A percentile compares a stretch with the other conserved stretches of the same genome.
These are phyloP conservation scores for Rehmannia glutinosa DNA, from an alignment of 257 asterid species.

Conservation along the genomic window DNA sequence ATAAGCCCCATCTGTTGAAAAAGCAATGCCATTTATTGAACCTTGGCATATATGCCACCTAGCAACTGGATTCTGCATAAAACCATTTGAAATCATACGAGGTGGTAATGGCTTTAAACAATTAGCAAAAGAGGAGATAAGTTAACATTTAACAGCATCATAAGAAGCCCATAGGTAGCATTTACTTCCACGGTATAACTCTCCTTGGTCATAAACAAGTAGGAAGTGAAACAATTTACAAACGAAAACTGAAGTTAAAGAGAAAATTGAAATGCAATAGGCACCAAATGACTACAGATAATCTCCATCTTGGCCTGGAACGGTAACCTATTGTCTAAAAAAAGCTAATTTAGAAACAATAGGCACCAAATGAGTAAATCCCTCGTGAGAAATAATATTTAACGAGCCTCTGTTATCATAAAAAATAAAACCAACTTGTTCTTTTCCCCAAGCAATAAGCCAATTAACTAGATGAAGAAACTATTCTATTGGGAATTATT, in stretches of 20 bases:
- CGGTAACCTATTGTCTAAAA: slow-evolving; percentile 2
- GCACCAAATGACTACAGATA: no score
- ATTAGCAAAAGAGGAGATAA: slow-evolving; percentile 1
- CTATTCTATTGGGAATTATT: no score
- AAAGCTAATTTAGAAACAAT: no score
- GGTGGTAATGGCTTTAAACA: no score
- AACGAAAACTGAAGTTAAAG: no score
- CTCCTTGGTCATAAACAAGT: no score
- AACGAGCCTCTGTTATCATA: no score
- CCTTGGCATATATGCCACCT: slow-evolving; percentile 99
- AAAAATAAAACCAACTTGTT: background rate
- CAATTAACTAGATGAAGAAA: slow-evolving; percentile 6
- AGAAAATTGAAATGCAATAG: no score
- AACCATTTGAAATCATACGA: slow-evolving; percentile 13
- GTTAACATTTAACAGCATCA: background rate
- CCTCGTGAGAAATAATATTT: background rate
- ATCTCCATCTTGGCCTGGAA: no score
- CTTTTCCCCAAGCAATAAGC: no score
- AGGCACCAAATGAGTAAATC: background rate
- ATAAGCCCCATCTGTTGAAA: slow-evolving; percentile 75
- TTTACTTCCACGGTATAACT: slow-evolving; percentile 6
- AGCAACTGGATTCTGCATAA: slow-evolving; percentile 88
- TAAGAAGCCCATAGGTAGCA: background rate
- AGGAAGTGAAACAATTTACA: no score
- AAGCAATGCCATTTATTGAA: slow-evolving; percentile 69